phyloP scores from a whole-genome alignment of 2,329 filamentous ascomycete species.

The Fusarium sp. region DNA sequence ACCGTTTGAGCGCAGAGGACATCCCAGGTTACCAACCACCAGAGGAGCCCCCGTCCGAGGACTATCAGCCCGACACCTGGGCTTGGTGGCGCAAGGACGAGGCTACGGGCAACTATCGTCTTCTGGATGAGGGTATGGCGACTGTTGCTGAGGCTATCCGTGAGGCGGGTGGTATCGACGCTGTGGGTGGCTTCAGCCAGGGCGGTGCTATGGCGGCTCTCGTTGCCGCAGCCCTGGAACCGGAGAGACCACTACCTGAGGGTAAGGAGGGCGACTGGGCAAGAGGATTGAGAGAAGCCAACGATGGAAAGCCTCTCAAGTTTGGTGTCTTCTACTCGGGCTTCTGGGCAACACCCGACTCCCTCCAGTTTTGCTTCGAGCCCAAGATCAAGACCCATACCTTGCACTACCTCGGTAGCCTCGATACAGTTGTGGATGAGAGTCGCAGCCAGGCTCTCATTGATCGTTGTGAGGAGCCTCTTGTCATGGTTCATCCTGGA shows the following conservation, averaged over 20 bases:
- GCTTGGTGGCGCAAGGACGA: slow-evolving; percentile 83
- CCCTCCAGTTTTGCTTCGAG: slow-evolving; percentile 71
- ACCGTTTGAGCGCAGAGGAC: slow-evolving; percentile 67
- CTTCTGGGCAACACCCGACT: slow-evolving; percentile 69
- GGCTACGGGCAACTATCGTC: slow-evolving; percentile 67
- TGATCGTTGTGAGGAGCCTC: slow-evolving; percentile 65
- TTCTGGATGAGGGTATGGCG: slow-evolving; percentile 72
- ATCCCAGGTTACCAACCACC: slow-evolving; percentile 71
- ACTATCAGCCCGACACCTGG: slow-evolving; percentile 71
- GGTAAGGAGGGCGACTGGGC: slow-evolving; percentile 53
- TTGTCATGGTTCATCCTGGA: slow-evolving; percentile 76
- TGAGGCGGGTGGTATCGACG: slow-evolving; percentile 74
- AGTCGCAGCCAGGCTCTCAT: slow-evolving; percentile 70
- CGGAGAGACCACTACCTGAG: slow-evolving; percentile 41
- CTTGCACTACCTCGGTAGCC: slow-evolving; percentile 80
- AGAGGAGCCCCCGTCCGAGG: slow-evolving; percentile 52
- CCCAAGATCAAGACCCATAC: slow-evolving; percentile 78
- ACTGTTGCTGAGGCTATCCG: slow-evolving; percentile 67
- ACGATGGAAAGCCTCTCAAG: slow-evolving; percentile 59
- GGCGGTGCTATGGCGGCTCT: slow-evolving; percentile 76
- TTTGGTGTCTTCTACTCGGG: slow-evolving; percentile 82
- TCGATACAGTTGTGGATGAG: slow-evolving; percentile 91
- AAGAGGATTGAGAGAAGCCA: slow-evolving; percentile 57
- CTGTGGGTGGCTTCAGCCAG: slow-evolving; percentile 83
- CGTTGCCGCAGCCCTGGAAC: slow-evolving; percentile 75